Conservation (phyloP, 139 green algal species). For the Chlorella sp. region DNA sequence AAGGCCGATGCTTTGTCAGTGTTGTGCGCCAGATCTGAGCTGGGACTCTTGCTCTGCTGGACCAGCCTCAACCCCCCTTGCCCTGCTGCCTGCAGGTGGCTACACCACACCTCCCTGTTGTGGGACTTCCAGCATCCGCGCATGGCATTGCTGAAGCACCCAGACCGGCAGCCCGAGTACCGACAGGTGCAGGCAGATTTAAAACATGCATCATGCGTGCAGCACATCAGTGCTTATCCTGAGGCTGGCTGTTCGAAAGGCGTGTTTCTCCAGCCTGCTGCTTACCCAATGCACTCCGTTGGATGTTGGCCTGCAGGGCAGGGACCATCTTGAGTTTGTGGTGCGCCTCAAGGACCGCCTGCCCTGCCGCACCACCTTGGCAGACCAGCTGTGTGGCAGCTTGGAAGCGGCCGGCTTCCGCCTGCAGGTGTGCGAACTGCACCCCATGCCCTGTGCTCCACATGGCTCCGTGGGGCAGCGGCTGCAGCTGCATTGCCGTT, state of each 20-base stretch:
- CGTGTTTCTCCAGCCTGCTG: no score
- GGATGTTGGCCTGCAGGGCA: slow-evolving; percentile 36
- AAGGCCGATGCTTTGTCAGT: background rate
- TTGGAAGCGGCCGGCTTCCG: slow-evolving; percentile 49
- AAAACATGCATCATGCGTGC: no score
- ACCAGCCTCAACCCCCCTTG: no score
- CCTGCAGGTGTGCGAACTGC: slow-evolving; percentile 11
- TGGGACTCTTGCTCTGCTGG: no score
- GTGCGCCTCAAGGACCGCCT: slow-evolving; percentile 60
- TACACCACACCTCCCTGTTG: slow-evolving; percentile 98
- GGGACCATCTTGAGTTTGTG: slow-evolving; percentile 77
- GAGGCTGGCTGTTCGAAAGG: no score
- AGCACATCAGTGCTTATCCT: no score
- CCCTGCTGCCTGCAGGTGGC: slow-evolving; percentile 61
- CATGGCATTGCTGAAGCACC: slow-evolving; percentile 88
- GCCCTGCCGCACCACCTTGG: slow-evolving; percentile 19
- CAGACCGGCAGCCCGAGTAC: slow-evolving; percentile 78
- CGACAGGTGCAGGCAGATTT: slow-evolving; percentile 69
- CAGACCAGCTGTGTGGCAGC: slow-evolving; percentile 29
- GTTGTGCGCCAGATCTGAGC: background rate
- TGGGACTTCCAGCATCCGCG: slow-evolving; percentile 85
- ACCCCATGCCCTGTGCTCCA: background rate
- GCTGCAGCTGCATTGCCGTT: background rate
- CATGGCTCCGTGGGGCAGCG: no score
- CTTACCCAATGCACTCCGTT: background rate